Evolutionary conservation across 2,329 filamentous ascomycete species (phyloP).

Genomic region (Colletotrichum sp.): DNA sequence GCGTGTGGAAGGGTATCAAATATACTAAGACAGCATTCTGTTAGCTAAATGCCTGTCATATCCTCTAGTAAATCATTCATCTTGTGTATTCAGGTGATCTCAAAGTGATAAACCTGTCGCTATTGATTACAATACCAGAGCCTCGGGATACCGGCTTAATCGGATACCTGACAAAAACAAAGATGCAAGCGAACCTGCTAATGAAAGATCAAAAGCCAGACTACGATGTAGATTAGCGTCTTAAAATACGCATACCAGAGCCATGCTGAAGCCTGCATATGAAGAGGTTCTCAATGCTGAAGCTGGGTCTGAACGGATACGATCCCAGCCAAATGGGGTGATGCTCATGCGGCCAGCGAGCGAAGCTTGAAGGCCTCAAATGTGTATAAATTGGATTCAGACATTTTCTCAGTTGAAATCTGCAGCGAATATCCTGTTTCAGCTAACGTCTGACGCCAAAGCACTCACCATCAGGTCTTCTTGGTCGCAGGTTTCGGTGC

Average conservation of each 20-base stretch:
- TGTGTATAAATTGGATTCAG: neutral
- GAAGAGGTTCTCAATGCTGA: neutral
- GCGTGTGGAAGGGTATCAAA: neutral
- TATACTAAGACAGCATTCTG: neutral
- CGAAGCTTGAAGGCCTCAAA: neutral
- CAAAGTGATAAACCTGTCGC: neutral
- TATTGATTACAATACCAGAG: fast-evolving
- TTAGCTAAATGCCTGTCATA: neutral
- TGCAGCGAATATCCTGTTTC: neutral
- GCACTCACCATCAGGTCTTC: neutral
- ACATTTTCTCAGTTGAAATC: neutral
- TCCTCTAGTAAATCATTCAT: neutral
- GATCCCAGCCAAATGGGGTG: neutral
- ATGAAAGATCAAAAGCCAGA: too few relatives aligned
- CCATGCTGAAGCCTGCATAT: neutral
- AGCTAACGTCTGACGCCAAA: too few relatives aligned
- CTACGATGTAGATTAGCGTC: neutral
- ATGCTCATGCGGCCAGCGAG: neutral
- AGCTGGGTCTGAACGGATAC: neutral
- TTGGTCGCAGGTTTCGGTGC: neutral
- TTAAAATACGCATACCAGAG: neutral
- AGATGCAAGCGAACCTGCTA: neutral
- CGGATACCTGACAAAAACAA: neutral
- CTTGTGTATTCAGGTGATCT: neutral
- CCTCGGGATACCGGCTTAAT: neutral